Percentiles rank a stretch among this genome's conserved stretches.
Evolutionary conservation across 1,284 basidiomycete genomes (phyloP).

Genomic region (Boletus hoseneyae): DNA sequence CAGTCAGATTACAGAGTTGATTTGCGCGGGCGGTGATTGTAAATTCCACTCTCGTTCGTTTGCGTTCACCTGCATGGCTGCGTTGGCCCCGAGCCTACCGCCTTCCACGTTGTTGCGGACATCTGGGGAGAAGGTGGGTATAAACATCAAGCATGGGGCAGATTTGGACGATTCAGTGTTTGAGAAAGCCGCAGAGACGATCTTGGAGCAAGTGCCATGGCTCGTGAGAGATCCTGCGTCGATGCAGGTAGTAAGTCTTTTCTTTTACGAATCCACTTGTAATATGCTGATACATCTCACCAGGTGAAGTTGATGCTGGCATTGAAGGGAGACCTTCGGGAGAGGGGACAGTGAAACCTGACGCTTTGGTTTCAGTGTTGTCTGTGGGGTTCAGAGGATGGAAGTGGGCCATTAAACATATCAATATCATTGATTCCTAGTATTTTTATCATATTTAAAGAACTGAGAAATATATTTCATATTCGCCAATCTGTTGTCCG

Average conservation of each 20-base stretch:
- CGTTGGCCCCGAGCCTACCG: neutral
- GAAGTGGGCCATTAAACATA: too few species aligned
- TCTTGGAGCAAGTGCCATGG: conserved; percentile 3
- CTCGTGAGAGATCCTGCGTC: neutral
- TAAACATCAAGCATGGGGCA: neutral
- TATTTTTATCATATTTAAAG: too few species aligned
- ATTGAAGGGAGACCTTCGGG: too few species aligned
- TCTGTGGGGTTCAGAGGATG: too few species aligned
- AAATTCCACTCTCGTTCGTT: conserved; percentile 2
- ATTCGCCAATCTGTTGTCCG: too few species aligned
- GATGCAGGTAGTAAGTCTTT: conserved; percentile 4
- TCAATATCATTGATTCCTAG: too few species aligned
- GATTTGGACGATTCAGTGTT: conserved; percentile 8
- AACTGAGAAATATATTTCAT: too few species aligned
- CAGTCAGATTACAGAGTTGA: neutral
- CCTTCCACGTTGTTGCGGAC: neutral
- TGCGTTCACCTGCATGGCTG: conserved; percentile 5
- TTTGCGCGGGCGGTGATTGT: neutral
- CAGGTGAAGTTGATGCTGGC: too few species aligned
- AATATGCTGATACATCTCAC: too few species aligned
- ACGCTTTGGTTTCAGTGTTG: too few species aligned
- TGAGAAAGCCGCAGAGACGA: conserved; percentile 8
- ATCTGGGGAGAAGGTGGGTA: neutral
- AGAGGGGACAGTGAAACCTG: too few species aligned
- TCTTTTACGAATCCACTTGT: too few species aligned